These are phyloP conservation scores for Hymenoscyphus fructigenus DNA, from an alignment of 2,329 filamentous ascomycete species.

Conservation along the genomic window DNA sequence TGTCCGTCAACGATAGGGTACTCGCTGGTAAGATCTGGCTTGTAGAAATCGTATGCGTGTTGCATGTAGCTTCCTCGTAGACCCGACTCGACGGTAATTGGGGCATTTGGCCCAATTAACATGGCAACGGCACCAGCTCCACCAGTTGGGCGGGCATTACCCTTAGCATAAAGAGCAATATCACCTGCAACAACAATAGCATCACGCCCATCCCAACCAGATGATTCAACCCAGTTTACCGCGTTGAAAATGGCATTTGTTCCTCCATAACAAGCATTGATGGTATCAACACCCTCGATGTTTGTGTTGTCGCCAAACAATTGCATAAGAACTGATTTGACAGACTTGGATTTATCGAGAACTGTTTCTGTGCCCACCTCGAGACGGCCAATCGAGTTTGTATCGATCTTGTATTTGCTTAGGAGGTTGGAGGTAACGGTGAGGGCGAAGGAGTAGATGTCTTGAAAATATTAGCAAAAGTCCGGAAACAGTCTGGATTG, in stretches of 20 bases:
- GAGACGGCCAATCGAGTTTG: constrained; percentile 73
- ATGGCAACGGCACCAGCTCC: constrained; percentile 78
- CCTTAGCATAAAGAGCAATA: constrained; percentile 84
- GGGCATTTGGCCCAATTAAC: constrained; percentile 75
- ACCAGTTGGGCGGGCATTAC: constrained; percentile 76
- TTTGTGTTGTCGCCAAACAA: constrained; percentile 81
- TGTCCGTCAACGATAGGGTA: constrained; percentile 85
- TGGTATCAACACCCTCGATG: constrained; percentile 77
- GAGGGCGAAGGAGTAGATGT: constrained; percentile 84
- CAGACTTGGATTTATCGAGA: constrained; percentile 87
- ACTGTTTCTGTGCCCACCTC: constrained; percentile 86
- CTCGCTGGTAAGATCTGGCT: constrained; percentile 83
- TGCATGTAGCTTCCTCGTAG: constrained; percentile 78
- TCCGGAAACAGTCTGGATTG: background rate
- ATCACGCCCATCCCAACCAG: constrained; percentile 80
- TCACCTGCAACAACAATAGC: constrained; percentile 78
- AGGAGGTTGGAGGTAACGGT: constrained; percentile 76
- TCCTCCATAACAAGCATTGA: constrained; percentile 85
- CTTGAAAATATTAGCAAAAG: constrained; percentile 43
- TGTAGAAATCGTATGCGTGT: constrained; percentile 88
- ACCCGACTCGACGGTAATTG: constrained; percentile 74
- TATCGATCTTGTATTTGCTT: constrained; percentile 80
- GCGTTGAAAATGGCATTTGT: constrained; percentile 83
- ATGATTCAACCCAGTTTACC: constrained; percentile 84
- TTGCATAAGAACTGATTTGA: constrained; percentile 87